phyloP scores from a whole-genome alignment of 345 rosid genomes.

The Carallia brachiata region DNA sequence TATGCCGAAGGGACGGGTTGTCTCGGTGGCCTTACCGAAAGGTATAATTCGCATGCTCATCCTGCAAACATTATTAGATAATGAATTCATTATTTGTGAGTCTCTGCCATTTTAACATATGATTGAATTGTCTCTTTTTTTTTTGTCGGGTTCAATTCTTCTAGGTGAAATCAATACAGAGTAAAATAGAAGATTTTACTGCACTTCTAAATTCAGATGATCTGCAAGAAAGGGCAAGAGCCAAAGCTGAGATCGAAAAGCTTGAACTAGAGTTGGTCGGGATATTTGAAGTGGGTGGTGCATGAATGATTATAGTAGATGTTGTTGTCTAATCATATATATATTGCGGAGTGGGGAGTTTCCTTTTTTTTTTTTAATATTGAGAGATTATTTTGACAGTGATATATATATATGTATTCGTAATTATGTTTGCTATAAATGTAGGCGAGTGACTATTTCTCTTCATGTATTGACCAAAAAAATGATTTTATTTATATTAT shows the following conservation, averaged over 20 bases:
- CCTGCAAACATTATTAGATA: neutral
- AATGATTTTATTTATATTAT: too few species aligned
- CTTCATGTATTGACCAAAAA: too few species aligned
- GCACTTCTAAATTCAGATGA: slow-evolving; percentile 10
- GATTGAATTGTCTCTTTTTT: too few species aligned
- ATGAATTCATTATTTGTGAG: neutral
- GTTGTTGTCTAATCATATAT: too few species aligned
- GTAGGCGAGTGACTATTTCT: too few species aligned
- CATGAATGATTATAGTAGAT: neutral
- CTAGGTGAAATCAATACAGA: slow-evolving; percentile 42
- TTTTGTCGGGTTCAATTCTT: neutral
- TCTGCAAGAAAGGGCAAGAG: slow-evolving; percentile 24
- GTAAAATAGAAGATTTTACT: slow-evolving; percentile 19
- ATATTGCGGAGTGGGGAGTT: too few species aligned
- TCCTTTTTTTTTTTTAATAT: too few species aligned
- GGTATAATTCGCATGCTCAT: slow-evolving; percentile 26
- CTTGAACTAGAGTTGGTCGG: slow-evolving; percentile 23
- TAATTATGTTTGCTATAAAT: too few species aligned
- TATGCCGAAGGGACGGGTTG: slow-evolving; percentile 37
- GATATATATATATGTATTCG: too few species aligned
- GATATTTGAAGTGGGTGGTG: slow-evolving; percentile 19
- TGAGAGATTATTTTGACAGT: too few species aligned
- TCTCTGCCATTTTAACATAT: neutral
- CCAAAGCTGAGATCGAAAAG: slow-evolving; percentile 27
- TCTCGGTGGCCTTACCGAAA: slow-evolving; percentile 61